These are phyloP conservation scores for Filosporella fistucella DNA, from an alignment of 495 filamentous ascomycete genomes.

Conservation along the genomic window DNA sequence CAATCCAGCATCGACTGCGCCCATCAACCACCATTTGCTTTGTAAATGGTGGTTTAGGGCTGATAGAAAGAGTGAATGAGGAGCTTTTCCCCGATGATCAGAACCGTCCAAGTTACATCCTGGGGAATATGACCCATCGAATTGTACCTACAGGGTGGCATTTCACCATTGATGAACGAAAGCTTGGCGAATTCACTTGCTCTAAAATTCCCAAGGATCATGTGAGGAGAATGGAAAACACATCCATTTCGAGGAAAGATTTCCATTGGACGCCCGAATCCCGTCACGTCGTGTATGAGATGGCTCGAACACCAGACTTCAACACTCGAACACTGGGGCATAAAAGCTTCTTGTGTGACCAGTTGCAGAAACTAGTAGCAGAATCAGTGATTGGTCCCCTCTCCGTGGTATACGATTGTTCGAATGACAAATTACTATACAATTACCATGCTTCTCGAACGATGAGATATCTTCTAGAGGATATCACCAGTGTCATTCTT, in stretches of 20 bases:
- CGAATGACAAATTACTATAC: conserved; percentile 63
- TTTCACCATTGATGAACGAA: conserved; percentile 57
- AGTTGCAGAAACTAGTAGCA: conserved; percentile 74
- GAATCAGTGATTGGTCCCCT: conserved; percentile 73
- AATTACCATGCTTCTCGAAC: conserved; percentile 56
- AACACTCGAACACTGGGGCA: conserved; percentile 28
- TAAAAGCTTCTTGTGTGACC: conserved; percentile 24
- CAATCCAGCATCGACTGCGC: conserved; percentile 62
- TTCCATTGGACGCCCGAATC: conserved; percentile 18
- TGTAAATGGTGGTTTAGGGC: conserved; percentile 78
- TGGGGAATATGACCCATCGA: conserved; percentile 66
- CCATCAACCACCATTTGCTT: conserved; percentile 71
- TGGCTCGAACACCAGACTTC: conserved; percentile 13
- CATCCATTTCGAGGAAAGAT: conserved; percentile 5
- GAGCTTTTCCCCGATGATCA: conserved; percentile 60
- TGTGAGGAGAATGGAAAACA: not conserved
- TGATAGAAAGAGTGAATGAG: conserved; percentile 67
- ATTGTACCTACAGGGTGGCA: conserved; percentile 38
- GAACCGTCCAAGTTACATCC: conserved; percentile 67
- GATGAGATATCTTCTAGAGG: conserved; percentile 61
- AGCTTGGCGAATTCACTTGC: conserved; percentile 32
- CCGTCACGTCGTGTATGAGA: conserved; percentile 26
- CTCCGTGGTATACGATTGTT: conserved; percentile 65
- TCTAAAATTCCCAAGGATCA: conserved; percentile 3
- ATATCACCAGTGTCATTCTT: conserved; percentile 34